Percentiles rank a stretch among this genome's conserved stretches.
These are phyloP conservation scores for Venturia effusa DNA, from an alignment of 2,329 filamentous ascomycete genomes.

Conservation along the genomic window DNA sequence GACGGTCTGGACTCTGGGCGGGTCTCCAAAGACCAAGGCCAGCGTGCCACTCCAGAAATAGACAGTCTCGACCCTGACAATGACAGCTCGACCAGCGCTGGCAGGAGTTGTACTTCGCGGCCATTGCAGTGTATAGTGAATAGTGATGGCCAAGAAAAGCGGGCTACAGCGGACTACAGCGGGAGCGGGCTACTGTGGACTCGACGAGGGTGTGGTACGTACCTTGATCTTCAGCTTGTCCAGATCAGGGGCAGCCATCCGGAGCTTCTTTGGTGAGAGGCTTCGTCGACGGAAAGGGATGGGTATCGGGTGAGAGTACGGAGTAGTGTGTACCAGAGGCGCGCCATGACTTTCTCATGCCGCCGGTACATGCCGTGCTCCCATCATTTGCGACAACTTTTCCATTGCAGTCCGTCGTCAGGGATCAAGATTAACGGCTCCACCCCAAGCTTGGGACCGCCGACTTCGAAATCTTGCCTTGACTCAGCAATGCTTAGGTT, in stretches of 20 bases:
- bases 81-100: not conserved
- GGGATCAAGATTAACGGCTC: not conserved
- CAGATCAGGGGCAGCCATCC: not conserved
- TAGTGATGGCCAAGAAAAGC: not conserved
- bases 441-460: not conserved
- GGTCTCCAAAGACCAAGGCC: not conserved
- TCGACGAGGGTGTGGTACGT: not conserved
- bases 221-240: not conserved
- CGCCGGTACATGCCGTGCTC: not conserved
- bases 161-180: not conserved
- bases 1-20: not conserved
- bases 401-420: not conserved
- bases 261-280: not conserved
- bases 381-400: too few species aligned
- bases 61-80: too few species aligned
- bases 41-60: not conserved
- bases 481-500: not conserved
- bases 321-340: not conserved
- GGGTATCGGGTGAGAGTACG: too few species aligned
- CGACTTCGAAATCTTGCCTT: not conserved
- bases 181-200: not conserved
- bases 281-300: too few species aligned
- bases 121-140: too few species aligned
- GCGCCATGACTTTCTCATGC: too few species aligned
- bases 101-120: too few species aligned